Base-by-base conservation (phyloP, 139 green algal genomes). In the Raphidocelis subcapitata region DNA sequence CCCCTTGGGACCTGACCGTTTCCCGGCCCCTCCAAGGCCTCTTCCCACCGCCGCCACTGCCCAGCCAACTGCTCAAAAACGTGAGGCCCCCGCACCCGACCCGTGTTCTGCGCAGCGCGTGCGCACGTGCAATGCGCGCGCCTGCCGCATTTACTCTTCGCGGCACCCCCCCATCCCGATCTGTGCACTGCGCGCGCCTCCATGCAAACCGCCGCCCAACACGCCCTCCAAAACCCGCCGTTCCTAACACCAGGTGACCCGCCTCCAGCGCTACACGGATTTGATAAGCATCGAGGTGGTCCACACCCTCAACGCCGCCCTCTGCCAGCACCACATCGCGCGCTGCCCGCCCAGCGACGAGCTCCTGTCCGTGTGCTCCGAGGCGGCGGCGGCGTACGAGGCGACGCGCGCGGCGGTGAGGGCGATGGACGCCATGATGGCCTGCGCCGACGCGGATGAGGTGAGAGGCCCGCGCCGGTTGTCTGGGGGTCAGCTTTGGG, bases 301-400 rank as follows among this genome's bases (percentile, higher is more conserved):
- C 0, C 67, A 90, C 15, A 91, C 81, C 31, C 81, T 96, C 8
- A 97, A 97, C 69, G 88, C 79, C 0, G 92, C 82, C 15, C 88
- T 95, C 60, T 97, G 92, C 69, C 82, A 95, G 72, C 90, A 79
- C 64, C 86, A 94, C 79, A 65, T 84, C 8, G 62, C 67, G 16
- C 65, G 86, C 57, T 97, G 92, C 80, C 79, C 82, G 1, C 75
- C 78, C 12, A 84, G 73, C 2, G 73, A 89, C 33, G 81, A 94
- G 82, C 80, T 96, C 51, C 24, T 75, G 1, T 46, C 64, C 5
- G 87, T 90, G 67, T 96, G 90, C 71, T 56, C 46, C 62, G 80
- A 85, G 79, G 90, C 85, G 5, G 61, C 49, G 26, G 47, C 57
- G 8, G 54, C 37, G 23, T 79, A 69, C 24, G 14, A 63, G 20